These are phyloP conservation scores for Fusarium keratoplasticum DNA, from an alignment of 2,329 filamentous ascomycete genomes.

Conservation along the genomic window DNA sequence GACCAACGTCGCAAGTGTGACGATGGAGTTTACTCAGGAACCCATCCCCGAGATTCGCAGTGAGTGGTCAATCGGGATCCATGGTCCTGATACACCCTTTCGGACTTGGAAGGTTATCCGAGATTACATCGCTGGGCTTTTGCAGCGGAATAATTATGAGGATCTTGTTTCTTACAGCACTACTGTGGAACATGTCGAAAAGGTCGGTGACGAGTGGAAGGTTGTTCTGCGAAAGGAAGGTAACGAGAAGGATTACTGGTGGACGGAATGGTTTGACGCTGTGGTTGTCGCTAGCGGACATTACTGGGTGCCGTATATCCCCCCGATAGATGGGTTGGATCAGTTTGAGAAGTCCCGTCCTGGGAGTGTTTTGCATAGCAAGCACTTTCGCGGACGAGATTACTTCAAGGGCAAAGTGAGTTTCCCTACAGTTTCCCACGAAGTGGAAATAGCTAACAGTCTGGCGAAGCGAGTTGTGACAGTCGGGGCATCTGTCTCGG, in stretches of 20 bases:
- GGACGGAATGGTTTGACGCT: slow-evolving; percentile 71
- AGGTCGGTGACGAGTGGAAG: slow-evolving; percentile 62
- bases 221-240: slow-evolving; percentile 58
- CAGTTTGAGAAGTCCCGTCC: slow-evolving; percentile 58
- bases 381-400: slow-evolving; percentile 62
- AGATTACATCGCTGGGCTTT: slow-evolving; percentile 63
- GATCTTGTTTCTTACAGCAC: slow-evolving; percentile 67
- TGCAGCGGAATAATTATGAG: slow-evolving; percentile 65
- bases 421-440: no score
- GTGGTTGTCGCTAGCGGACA: slow-evolving; percentile 71
- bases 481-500: slow-evolving; percentile 74
- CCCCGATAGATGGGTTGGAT: slow-evolving; percentile 60
- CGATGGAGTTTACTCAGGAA: slow-evolving; percentile 72
- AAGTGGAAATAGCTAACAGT: neutral
- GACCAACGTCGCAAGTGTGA: slow-evolving; percentile 69
- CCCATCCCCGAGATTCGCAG: slow-evolving; percentile 57
- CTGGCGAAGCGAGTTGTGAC: slow-evolving; percentile 64
- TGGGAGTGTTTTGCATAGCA: slow-evolving; percentile 66
- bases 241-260: slow-evolving; percentile 66
- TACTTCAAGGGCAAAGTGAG: slow-evolving; percentile 59
- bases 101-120: slow-evolving; percentile 69
- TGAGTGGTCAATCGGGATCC: slow-evolving; percentile 49
- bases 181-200: slow-evolving; percentile 69
- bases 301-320: slow-evolving; percentile 69
- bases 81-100: slow-evolving; percentile 71